These are phyloP conservation scores for Amanita subjunquillea DNA, from an alignment of 768 basidiomycete species.

Conservation along the genomic window DNA sequence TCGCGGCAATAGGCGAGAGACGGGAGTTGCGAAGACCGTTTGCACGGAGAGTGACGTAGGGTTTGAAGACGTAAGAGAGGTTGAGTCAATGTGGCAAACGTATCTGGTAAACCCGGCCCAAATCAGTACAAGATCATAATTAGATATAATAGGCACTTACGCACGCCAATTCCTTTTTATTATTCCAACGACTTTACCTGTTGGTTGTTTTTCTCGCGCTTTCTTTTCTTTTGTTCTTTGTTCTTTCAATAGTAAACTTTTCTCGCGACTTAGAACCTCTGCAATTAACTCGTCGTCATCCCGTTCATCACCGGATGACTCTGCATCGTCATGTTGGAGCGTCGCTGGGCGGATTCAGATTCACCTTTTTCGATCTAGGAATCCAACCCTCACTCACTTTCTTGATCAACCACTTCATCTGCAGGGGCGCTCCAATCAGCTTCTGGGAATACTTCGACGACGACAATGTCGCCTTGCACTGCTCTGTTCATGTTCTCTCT, in stretches of 20 bases:
- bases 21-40: constrained; percentile 90
- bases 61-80: constrained; percentile 73
- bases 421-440: constrained; percentile 87
- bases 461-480: constrained; percentile 89
- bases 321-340: constrained; percentile 80
- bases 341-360: constrained; percentile 37
- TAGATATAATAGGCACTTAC: constrained; percentile 30
- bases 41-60: constrained; percentile 76
- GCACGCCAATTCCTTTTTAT: constrained; percentile 95
- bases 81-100: constrained; percentile 91
- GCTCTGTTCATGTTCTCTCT: constrained; percentile 94
- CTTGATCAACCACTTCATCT: constrained; percentile 91
- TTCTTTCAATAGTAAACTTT: constrained; percentile 28
- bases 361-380: too few relatives aligned
- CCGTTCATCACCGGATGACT: constrained; percentile 57
- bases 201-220: constrained; percentile 67
- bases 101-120: constrained; percentile 35
- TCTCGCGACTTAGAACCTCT: constrained; percentile 27
- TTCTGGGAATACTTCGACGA: constrained; percentile 79
- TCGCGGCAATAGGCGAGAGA: constrained; percentile 84
- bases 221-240: constrained; percentile 16
- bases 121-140: neutral
- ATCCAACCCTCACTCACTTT: constrained; percentile 32
- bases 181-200: constrained; percentile 84
- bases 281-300: constrained; percentile 31